Evolutionary conservation across 1,284 basidiomycete genomes (phyloP).

Genomic region (Austroboletus niveus): DNA sequence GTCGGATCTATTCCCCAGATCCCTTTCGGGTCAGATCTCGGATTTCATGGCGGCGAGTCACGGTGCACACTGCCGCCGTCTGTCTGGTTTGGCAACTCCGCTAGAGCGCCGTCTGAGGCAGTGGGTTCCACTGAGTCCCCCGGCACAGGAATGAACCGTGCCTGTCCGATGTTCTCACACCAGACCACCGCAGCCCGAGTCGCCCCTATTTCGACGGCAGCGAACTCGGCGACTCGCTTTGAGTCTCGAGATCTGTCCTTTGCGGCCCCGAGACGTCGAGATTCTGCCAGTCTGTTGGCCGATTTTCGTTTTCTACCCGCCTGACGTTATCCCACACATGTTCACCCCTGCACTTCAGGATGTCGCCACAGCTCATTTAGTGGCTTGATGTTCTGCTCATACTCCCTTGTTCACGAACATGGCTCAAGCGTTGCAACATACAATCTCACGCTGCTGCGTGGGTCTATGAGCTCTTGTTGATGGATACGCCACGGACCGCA

Average conservation of each 20-base stretch:
- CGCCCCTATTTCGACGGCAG: constrained; percentile 7
- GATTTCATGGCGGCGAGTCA: constrained; percentile 6
- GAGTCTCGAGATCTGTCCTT: constrained; percentile 4
- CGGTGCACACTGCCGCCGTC: constrained; percentile 5
- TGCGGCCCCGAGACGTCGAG: constrained; percentile 19
- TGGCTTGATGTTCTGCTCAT: constrained; percentile 26
- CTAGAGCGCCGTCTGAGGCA: constrained; percentile 11
- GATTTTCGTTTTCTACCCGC: too few species aligned
- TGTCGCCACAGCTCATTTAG: constrained; percentile 24
- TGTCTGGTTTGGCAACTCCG: constrained; percentile 14
- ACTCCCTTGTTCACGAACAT: background rate
- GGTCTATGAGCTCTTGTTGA: background rate
- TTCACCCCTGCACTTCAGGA: constrained; percentile 1
- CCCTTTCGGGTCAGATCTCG: constrained; percentile 17
- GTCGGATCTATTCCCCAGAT: constrained; percentile 26
- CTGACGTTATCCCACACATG: background rate
- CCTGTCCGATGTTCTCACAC: constrained; percentile 15
- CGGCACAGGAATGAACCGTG: constrained; percentile 5
- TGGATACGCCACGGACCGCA: constrained; percentile 28
- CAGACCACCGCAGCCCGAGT: background rate
- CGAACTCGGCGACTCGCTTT: constrained; percentile 4
- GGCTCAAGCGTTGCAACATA: background rate
- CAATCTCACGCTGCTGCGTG: constrained; percentile 16
- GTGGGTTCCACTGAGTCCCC: constrained; percentile 8
- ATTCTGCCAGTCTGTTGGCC: background rate